These are phyloP conservation scores for Blastobotrys attinorum DNA, from an alignment of 805 yeast species.

Conservation along the genomic window DNA sequence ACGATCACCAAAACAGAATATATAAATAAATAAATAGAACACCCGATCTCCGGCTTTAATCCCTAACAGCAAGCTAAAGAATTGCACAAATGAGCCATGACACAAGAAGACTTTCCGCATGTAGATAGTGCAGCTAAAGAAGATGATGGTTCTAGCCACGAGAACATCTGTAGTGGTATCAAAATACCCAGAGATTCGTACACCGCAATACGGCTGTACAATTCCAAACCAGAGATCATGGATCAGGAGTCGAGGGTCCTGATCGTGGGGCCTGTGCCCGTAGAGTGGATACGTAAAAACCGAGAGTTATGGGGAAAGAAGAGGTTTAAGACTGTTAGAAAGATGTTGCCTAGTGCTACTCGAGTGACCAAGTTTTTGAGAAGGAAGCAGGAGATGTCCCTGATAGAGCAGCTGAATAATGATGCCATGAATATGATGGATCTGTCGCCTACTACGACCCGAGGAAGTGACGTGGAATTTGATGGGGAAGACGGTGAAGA, in stretches of 20 bases:
- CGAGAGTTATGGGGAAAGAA: slow-evolving; percentile 11
- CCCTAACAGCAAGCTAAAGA: too few species aligned
- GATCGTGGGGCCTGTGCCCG: slow-evolving; percentile 29
- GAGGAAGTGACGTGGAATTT: background rate
- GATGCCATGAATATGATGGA: background rate
- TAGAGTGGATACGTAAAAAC: slow-evolving; percentile 15
- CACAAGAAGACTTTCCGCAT: too few species aligned
- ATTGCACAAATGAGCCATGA: too few species aligned
- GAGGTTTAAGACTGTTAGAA: slow-evolving; percentile 1
- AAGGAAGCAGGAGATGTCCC: background rate
- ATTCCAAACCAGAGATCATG: slow-evolving; percentile 21
- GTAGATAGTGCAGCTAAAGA: background rate
- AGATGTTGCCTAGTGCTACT: slow-evolving; percentile 7
- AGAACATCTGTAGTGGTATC: background rate
- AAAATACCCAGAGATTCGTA: slow-evolving; percentile 19
- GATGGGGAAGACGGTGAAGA: too few species aligned
- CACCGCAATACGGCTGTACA: slow-evolving; percentile 27
- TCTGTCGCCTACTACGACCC: background rate
- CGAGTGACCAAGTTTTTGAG: background rate
- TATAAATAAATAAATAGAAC: too few species aligned
- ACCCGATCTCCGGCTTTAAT: too few species aligned
- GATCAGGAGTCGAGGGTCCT: slow-evolving; percentile 25
- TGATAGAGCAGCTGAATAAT: slow-evolving; percentile 1
- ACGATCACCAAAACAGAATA: too few species aligned
- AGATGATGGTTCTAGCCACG: background rate